Evolutionary conservation across 306 rosid genomes (phyloP), one percentile per base, ranked within the genome.

Genomic region (Vicia faba): DNA sequence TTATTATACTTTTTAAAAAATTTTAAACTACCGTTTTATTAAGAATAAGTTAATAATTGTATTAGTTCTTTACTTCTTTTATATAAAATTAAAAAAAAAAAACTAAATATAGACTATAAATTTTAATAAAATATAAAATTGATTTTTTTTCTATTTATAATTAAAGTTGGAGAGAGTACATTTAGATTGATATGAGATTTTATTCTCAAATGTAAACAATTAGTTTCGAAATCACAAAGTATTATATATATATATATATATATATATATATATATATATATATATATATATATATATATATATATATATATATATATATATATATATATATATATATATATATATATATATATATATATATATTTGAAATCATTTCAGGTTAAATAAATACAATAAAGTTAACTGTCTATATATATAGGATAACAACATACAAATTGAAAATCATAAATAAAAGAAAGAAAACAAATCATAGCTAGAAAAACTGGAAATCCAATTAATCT

Each of bases 291-390:
- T 5, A 20, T 64, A 43, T 5, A 44, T 2, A 48, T 44, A 3
- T 5, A 20, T 64, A 43, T 5, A 44, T 2, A 48, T 44, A 3
- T 5, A 20, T 64, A 43, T 5, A 44, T 2, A 48, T 44, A 3
- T 5, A 20, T 64, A 43, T 5, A 44, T 2, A 48, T 44, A 3
- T 5, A 20, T 64, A 43, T 5, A 44, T 2, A 48, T 44, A 3
- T 5, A 20, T 64, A 43, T 5, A 44, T 2, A 48, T 44, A 3
- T 5, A n/a, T n/a, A 20, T 64, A 43, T 5, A 44, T 2, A 48
- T 44, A 3, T 5, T 31, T 64, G 53, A 16, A 35, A 70, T 11
- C 45, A 46, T 50, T 55, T 54, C 19, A 56, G 76, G 76, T 70
- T 23, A 44, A 39, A 8, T 31, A 57, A 49, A 7, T 73, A 62